Base-by-base conservation (phyloP, 805 yeast species). In the Jamesozyma gamospora region DNA sequence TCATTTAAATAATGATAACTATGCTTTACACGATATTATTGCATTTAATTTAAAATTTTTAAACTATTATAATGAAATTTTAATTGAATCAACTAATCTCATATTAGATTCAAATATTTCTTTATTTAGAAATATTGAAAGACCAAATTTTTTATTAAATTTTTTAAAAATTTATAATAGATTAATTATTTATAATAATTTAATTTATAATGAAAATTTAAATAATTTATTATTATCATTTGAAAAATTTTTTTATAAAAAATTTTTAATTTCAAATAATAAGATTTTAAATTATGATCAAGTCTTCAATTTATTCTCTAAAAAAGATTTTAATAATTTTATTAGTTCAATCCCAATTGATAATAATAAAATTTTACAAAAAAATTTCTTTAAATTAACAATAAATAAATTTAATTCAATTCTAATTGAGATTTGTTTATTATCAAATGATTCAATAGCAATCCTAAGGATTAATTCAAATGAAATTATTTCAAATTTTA, bases 281-380 rank as follows among this genome's bases (percentile, higher is more conserved):
- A 37, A 41, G 10, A 17, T 35, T 2, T 27, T 51, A 28, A 41
- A 42, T 29, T 48, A 48, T 26, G 55, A 54, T 34, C 41, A 49
- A 28, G 58, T 53, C 1, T 47, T 43, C 24, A 58, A 55, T 32
- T 35, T 56, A 19, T 27, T 48, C n/a, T 51, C 57, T n/a, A 48
- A 38, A 16, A 34, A 41, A 1, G 45, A 47, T 37, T 44, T 40
- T 27, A 13, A 46, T 37, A 45, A 40, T 24, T 9, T 45, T 19
- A 45, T 55, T 2, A 37, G 55, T 4, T 45, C 54, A 3, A 48
- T 53, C 1, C 28, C 47, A 16, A 41, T 55, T 11, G 38, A 43
- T 14, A 15, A 41, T 5, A 31, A 39, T 3, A 37, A 47, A 21
- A 41, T 50, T 13, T 36, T 43, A 4, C 48, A 48, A 33, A 44